Base-by-base conservation (phyloP, 129 eudicot species). In the Artemisia tridentata region DNA sequence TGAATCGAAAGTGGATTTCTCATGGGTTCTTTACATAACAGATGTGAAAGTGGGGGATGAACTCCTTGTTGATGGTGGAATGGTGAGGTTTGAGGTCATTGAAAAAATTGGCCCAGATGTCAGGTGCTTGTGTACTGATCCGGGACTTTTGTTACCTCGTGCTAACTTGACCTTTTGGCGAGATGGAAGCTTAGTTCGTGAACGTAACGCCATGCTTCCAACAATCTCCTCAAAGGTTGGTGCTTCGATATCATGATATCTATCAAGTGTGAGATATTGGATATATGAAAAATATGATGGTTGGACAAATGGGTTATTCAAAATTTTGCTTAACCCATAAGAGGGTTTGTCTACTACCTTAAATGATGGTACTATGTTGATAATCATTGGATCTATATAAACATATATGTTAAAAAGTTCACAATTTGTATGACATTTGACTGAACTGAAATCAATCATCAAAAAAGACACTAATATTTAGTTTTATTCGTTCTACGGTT, bases 31-130 rank as follows among this genome's bases (percentile, higher is more conserved):
- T 68, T 0, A n/a, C 31, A 15, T 52, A 64, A 72, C 87, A 89
- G 99, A 93, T 80, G 89, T 93, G 74, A 80, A 86, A 77, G 93
- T 85, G 13, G 99, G 99, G 25, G 99, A 95, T 80, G 99, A 95
- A 56, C 96, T 95, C 63, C 86, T 90, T 46, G 97, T 95, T 13
- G 99, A 90, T 72, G 99, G 97, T 57, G 99, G 99, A 80, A 95
- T 95, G 99, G 99, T 86, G 81, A 91, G 97, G 72, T 95, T 90
- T 84, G 97, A 95, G 67, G 97, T 95, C 16, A 82, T 90, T 65
- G 99, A 95, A 82, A 90, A 88, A 74, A 84, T 95, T 78, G 99
- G 99, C 69, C 99, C 99, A 18, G 99, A 95, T 86, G 97, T 95
- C 78, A 90, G 86, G 77, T 88, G 97, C 76, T 77, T 67, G 66